Base-by-base conservation (phyloP, 805 yeast genomes). In the Groenewaldozyma tartarivorans region DNA sequence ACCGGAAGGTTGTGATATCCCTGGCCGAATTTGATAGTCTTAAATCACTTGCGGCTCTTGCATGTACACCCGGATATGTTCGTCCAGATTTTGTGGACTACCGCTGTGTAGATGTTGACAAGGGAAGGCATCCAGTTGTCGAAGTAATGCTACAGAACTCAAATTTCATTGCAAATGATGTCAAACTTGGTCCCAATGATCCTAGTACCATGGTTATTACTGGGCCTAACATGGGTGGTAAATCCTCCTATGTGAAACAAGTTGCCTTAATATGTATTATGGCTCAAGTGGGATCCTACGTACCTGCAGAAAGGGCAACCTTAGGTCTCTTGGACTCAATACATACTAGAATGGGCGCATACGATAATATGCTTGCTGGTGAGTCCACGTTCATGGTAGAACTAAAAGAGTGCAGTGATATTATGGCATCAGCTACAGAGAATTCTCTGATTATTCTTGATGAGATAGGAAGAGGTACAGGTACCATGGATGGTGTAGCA, bases 221-320 rank as follows among this genome's bases (percentile, higher is more conserved):
- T 0, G 95, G 94, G 0, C 92, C 94, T 0, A 83, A 83, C 49
- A 81, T 83, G 87, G 94, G 94, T 6, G 94, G 94, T 3, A 84
- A 84, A 55, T 79, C 87, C 4, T 77, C 86, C 1, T 78, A 77
- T 51, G 84, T 81, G 13, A 70, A 83, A 39, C 86, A 81, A 46
- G 69, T 81, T 7, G 94, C 92, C 0, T 58, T 85, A 11, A 63
- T 75, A 7, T 77, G 74, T 7, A 72, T 84, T 5, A 72, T 84
- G 80, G 75, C 81, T 1, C 95, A 84, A 56, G 67, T 82, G 3
- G 95, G 95, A 0, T 72, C 82, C 48, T 82, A 65, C 54, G 71
- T 85, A 2, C 92, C 94, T 1, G 86, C 90, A 16, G 62, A 67
- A 2, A 47, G 53, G 1, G 83, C 83, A 1, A 60, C 62, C 4